phyloP scores from a whole-genome alignment of 768 basidiomycete genomes.

The Lentinula edodes region DNA sequence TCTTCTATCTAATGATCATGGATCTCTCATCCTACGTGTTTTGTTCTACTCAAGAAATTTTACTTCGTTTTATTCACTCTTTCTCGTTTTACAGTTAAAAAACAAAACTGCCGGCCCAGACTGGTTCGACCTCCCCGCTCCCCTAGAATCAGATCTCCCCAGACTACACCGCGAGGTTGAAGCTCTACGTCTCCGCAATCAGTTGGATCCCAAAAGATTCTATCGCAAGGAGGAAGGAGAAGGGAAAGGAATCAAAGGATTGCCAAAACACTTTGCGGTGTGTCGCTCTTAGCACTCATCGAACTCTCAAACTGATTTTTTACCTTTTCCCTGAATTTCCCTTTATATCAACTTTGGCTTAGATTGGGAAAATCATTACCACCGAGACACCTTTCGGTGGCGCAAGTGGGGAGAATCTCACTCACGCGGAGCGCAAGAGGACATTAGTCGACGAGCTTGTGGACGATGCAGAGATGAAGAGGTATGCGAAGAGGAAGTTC shows the following conservation, averaged over 20 bases:
- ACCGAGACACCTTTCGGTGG: conserved; percentile 69
- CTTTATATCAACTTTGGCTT: background rate
- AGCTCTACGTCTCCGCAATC: conserved; percentile 78
- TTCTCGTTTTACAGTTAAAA: conserved; percentile 44
- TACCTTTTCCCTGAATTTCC: no score
- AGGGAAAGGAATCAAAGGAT: conserved; percentile 75
- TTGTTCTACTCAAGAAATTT: background rate
- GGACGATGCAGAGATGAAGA: conserved; percentile 79
- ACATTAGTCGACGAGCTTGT: conserved; percentile 86
- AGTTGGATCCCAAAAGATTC: conserved; percentile 89
- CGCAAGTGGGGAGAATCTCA: conserved; percentile 64
- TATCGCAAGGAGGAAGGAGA: conserved; percentile 85
- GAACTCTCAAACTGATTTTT: no score
- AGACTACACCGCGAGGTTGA: conserved; percentile 81
- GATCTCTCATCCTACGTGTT: background rate
- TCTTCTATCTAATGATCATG: background rate
- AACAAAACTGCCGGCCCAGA: conserved; percentile 69
- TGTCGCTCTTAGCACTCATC: conserved; percentile 15
- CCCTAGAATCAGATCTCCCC: conserved; percentile 73
- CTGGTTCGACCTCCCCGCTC: conserved; percentile 89
- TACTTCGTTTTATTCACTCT: background rate
- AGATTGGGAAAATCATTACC: conserved; percentile 80
- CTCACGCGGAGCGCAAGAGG: conserved; percentile 65
- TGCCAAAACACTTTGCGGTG: conserved; percentile 90
- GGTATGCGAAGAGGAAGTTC: conserved; percentile 92